These are phyloP conservation scores for Ophiocordyceps camponoti-rufipedis DNA, from an alignment of 2,329 filamentous ascomycete genomes.

Conservation along the genomic window DNA sequence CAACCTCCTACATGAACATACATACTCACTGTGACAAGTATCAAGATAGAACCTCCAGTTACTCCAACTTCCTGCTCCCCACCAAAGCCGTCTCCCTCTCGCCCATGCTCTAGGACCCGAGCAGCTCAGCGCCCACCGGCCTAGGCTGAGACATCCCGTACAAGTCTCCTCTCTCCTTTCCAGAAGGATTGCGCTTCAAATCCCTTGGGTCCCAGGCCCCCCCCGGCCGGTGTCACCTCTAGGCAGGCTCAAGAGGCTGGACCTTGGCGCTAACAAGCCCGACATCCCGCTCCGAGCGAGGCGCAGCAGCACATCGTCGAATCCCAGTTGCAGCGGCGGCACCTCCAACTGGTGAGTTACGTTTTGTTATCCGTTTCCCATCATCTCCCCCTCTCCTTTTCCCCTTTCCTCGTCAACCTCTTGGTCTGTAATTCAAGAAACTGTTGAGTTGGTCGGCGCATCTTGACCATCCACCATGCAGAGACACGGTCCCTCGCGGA, in stretches of 20 bases:
- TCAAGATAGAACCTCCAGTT: too few relatives aligned
- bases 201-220: neutral
- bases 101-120: too few relatives aligned
- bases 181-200: neutral
- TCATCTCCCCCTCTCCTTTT: neutral
- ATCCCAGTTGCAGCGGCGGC: neutral
- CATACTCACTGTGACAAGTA: too few relatives aligned
- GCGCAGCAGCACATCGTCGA: neutral
- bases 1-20: too few relatives aligned
- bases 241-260: too few relatives aligned
- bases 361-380: neutral
- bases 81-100: too few relatives aligned
- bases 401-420: too few relatives aligned
- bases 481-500: neutral
- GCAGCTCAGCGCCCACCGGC: too few relatives aligned
- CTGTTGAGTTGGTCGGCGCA: neutral
- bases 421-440: too few relatives aligned
- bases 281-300: neutral
- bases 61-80: too few relatives aligned
- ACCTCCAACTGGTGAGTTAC: neutral
- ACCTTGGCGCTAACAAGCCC: neutral
- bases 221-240: neutral
- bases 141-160: neutral
- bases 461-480: constrained; percentile 1
- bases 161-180: neutral